Base-by-base conservation (phyloP, 176 grass and related monocot species). In the Thinopyrum elongatum region DNA sequence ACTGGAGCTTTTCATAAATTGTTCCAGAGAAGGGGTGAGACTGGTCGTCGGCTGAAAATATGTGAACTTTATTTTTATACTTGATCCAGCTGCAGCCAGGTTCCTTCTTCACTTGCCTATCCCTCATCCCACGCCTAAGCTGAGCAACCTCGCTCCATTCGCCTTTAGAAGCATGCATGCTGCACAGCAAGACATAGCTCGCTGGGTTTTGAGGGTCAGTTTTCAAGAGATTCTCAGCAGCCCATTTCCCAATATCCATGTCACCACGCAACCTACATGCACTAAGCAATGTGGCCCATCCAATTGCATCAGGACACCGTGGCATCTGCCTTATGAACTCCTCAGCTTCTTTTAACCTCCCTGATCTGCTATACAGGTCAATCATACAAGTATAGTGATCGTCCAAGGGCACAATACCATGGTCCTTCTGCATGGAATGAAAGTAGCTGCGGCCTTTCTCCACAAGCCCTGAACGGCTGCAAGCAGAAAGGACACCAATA, bases 11-110 rank as follows among this genome's bases (percentile, higher is more conserved):
- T 65, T 81, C 93, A 76, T 90, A 92, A 66, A 94, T 94, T 73
- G 41, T 80, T 75, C 74, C 73, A 6, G 90, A 90, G 74, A 85
- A 85, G 21, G 87, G 90, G 27, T 94, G 93, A 38, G 90, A 92
- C 63, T 90, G 93, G 17, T 94, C 93, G 2, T 94, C 93, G 1
- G 93, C 90, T 66, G 93, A 94, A 88, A 94, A 94, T 47, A 90
- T 94, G 73, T 92, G 90, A 83, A 94, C 93, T 82, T 88, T 88
- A 61, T 94, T 94, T 67, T 92, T 94, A 69, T 92, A 92, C 74
- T 90, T 94, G 60, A 94, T 94, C 93, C 93, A 92, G 80, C 93
- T 94, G 70, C 90, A 94, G 36, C 90, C 93, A 80, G 93, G 93
- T n/a, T 94, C 93, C 87, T 94, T 92, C 81, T 92, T 94, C 8